Base-by-base conservation (phyloP, 2,329 filamentous ascomycete species). In the Penicillium crustosum region DNA sequence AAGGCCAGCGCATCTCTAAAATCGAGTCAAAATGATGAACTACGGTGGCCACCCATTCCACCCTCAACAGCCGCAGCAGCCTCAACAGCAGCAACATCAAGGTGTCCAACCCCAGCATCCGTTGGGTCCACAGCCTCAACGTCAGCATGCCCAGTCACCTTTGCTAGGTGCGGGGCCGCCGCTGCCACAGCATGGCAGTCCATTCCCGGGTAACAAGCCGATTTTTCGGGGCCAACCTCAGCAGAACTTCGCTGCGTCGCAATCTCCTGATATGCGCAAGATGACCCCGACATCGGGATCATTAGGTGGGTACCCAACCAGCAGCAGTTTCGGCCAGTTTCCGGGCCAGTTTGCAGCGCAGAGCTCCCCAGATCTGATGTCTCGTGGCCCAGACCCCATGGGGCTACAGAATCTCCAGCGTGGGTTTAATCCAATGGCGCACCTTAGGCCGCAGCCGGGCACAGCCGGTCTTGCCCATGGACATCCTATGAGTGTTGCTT, bases 191-290 rank as follows among this genome's bases (percentile, higher is more conserved):
- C 67, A 69, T 60, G 66, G 60, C 39, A 67, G 61, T 57, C 66
- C 65, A n/a, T 64, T 67, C 42, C 51, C 65, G n/a, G 55, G 59
- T 13, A 70, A 66, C 36, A 72, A 65, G 53, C 61, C 67, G 4
- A 53, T 71, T 6, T 68, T 69, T 29, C 69, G 69, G 6, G 60
- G 59, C 21, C 69, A 69, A 31, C 58, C 67, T 12, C 70, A 71
- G 56, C 60, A 70, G 25, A 66, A 63, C 25, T 64, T 69, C 25
- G 49, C 59, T 15, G 27, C 65, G 1, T 54, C 66, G 17, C 64
- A 71, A 44, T 72, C 70, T 13, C 70, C 71, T 3, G 70, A 73
- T 57, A 52, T 71, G 52, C 70, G 70, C 55, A 72, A 72, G 53
- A 72, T 73, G 69, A 67, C 71, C 10, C 69, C 70, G 19, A 63